Evolutionary conservation across 176 grass and related monocot genomes (phyloP).

Genomic region (Oryza glumipatula): DNA sequence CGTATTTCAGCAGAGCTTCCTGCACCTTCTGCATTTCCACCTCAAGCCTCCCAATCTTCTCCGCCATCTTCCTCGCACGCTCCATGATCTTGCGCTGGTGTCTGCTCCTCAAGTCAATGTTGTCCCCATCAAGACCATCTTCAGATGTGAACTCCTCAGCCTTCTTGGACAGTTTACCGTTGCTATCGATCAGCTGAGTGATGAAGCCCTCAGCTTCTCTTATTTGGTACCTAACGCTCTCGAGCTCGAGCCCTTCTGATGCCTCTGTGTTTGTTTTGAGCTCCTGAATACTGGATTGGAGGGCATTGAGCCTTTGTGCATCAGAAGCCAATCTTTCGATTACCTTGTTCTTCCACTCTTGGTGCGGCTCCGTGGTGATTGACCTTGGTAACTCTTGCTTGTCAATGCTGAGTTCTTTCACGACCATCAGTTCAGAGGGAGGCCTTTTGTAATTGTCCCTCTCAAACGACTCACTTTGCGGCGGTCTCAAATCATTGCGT

Average conservation of each 20-base stretch:
- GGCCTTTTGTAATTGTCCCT: conserved; percentile 47
- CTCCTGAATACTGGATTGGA: conserved; percentile 77
- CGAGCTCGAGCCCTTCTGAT: conserved; percentile 62
- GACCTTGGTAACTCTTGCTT: conserved; percentile 64
- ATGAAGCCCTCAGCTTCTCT: conserved; percentile 74
- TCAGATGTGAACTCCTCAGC: conserved; percentile 53
- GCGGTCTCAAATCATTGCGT: conserved; percentile 45
- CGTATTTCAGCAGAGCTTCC: conserved; percentile 59
- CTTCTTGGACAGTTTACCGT: conserved; percentile 83
- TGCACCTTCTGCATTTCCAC: conserved; percentile 78
- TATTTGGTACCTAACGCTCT: conserved; percentile 65
- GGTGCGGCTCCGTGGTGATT: conserved; percentile 38
- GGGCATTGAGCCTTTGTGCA: conserved; percentile 63
- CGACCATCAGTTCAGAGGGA: conserved; percentile 54
- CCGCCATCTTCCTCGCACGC: conserved; percentile 70
- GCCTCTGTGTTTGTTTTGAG: conserved; percentile 61
- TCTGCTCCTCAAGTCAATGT: conserved; percentile 58
- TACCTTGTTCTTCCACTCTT: conserved; percentile 78
- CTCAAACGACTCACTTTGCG: conserved; percentile 55
- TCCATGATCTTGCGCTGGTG: conserved; percentile 80
- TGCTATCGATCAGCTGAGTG: conserved; percentile 76
- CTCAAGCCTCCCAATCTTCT: conserved; percentile 86
- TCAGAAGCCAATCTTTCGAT: conserved; percentile 71
- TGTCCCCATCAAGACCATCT: conserved; percentile 48
- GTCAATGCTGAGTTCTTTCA: conserved; percentile 83